These are phyloP conservation scores for Scheffersomyces stambukii DNA, from an alignment of 1,139 yeast species.

Conservation along the genomic window DNA sequence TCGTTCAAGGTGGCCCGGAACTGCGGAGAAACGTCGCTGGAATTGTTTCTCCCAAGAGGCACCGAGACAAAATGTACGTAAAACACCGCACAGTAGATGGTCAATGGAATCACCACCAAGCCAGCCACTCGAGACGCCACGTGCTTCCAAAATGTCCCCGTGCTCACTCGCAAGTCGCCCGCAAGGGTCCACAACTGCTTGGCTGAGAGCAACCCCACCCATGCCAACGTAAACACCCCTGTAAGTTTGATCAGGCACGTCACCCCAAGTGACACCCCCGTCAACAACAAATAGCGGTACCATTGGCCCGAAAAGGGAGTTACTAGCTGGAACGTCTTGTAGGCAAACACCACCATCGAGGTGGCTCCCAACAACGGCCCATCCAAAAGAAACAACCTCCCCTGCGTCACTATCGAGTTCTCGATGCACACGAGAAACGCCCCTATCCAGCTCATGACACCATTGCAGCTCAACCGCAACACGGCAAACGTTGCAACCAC, in stretches of 20 bases:
- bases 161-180: constrained; percentile 51
- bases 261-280: constrained; percentile 53
- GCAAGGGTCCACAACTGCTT: constrained; percentile 51
- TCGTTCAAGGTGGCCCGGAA: constrained; percentile 52
- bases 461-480: constrained; percentile 44
- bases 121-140: constrained; percentile 25
- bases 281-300: constrained; percentile 34
- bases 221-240: constrained; percentile 50
- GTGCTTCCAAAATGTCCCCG: constrained; percentile 26
- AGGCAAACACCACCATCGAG: constrained; percentile 32
- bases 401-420: constrained; percentile 48
- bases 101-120: constrained; percentile 44
- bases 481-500: constrained; percentile 46
- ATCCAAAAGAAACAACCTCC: constrained; percentile 49
- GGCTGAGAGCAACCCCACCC: constrained; percentile 43
- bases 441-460: constrained; percentile 41
- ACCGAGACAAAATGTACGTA: constrained; percentile 47
- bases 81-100: constrained; percentile 46
- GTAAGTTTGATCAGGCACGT: constrained; percentile 48
- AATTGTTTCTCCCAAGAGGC: constrained; percentile 26
- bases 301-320: constrained; percentile 39
- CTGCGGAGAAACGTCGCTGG: constrained; percentile 48
- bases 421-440: constrained; percentile 47
- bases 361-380: constrained; percentile 46
- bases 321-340: constrained; percentile 32